Conservation (phyloP, 2,329 filamentous ascomycete genomes). For the Ceratocystis variospora region DNA sequence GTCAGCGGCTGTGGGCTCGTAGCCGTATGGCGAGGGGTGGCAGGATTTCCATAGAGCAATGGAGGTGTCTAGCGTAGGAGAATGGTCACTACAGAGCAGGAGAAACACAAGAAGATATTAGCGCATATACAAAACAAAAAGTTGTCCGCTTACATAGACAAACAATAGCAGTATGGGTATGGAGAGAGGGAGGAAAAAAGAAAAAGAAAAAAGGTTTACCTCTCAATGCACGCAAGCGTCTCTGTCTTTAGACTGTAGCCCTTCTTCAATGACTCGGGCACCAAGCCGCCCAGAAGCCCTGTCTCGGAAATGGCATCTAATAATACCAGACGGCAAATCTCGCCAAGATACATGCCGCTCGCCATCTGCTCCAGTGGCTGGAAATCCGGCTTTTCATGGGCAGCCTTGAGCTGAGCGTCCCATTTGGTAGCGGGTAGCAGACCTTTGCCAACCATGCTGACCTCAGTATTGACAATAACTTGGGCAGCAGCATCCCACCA, state of each 20-base stretch:
- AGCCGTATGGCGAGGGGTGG: slow-evolving; percentile 23
- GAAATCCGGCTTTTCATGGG: slow-evolving; percentile 43
- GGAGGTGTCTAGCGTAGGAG: not conserved
- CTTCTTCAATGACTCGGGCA: slow-evolving; percentile 39
- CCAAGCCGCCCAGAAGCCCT: slow-evolving; percentile 41
- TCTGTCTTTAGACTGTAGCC: slow-evolving; percentile 49
- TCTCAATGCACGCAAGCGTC: slow-evolving; percentile 43
- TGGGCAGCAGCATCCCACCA: slow-evolving; percentile 48
- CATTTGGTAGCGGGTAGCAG: slow-evolving; percentile 48
- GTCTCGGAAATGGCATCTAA: slow-evolving; percentile 44
- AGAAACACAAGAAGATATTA: slow-evolving; percentile 21
- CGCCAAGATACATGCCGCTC: slow-evolving; percentile 52
- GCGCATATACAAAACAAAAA: too few species aligned
- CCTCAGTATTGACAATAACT: slow-evolving; percentile 53
- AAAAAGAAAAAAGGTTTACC: slow-evolving; percentile 30
- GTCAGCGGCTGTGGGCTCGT: slow-evolving; percentile 33
- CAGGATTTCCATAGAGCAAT: slow-evolving; percentile 24
- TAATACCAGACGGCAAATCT: slow-evolving; percentile 45
- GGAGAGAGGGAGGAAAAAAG: not conserved
- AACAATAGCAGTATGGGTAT: not conserved
- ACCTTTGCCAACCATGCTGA: slow-evolving; percentile 50
- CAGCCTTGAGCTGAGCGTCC: slow-evolving; percentile 40
- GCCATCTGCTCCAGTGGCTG: slow-evolving; percentile 50
- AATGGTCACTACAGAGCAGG: slow-evolving; percentile 7
- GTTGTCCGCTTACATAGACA: not conserved